These are phyloP conservation scores for Coemansia sp. DNA, from an alignment of 192 early-diverging fungal species.

Conservation along the genomic window DNA sequence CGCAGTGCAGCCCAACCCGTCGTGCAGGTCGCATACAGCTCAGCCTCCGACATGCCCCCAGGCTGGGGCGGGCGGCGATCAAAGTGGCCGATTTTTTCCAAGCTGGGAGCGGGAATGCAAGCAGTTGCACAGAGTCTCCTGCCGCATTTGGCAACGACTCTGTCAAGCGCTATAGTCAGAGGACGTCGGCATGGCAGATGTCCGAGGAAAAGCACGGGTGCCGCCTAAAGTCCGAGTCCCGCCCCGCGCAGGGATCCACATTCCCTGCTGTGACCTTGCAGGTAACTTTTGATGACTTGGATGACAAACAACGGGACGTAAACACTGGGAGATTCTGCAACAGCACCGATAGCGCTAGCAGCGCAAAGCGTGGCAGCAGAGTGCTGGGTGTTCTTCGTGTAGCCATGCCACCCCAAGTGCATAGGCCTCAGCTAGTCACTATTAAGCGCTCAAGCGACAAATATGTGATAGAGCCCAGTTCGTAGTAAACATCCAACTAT, in stretches of 20 bases:
- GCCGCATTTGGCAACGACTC: slow-evolving; percentile 11
- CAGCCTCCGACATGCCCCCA: slow-evolving; percentile 9
- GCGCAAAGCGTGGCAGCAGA: slow-evolving; percentile 4
- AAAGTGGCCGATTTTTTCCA: slow-evolving; percentile 23
- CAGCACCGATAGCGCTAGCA: slow-evolving; percentile 5
- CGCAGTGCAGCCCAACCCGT: slow-evolving; percentile 11
- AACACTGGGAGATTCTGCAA: neutral
- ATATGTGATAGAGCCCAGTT: neutral
- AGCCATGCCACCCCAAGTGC: neutral
- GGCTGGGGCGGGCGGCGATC: slow-evolving; percentile 15
- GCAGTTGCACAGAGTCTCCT: slow-evolving; percentile 2
- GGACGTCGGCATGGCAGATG: neutral
- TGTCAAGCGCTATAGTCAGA: slow-evolving; percentile 3
- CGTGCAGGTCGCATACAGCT: slow-evolving; percentile 33
- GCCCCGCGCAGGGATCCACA: neutral
- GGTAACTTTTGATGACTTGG: neutral
- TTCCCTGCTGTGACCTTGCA: neutral
- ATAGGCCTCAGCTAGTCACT: slow-evolving; percentile 37
- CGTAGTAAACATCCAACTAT: neutral
- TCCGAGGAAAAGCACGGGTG: neutral
- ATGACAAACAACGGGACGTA: neutral
- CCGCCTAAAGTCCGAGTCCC: neutral
- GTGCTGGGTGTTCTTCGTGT: neutral
- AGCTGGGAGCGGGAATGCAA: slow-evolving; percentile 7
- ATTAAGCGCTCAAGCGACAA: slow-evolving; percentile 9